These are phyloP conservation scores for Dictyophora rubrovolvata DNA, from an alignment of 768 basidiomycete genomes.

Conservation along the genomic window DNA sequence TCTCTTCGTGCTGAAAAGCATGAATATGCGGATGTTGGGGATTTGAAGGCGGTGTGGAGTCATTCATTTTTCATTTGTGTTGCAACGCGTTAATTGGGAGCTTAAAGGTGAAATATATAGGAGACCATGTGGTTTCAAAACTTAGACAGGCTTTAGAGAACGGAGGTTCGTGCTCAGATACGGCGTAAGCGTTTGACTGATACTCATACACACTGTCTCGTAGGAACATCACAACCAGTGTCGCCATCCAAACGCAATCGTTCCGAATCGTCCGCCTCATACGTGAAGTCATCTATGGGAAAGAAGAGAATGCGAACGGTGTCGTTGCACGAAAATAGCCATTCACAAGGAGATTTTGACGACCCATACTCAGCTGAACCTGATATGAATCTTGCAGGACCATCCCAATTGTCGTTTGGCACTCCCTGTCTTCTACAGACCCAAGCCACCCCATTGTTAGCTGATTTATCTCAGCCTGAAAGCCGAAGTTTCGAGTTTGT, in stretches of 20 bases:
- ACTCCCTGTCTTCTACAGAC: too few species aligned
- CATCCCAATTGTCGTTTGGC: too few species aligned
- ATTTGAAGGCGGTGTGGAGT: not conserved
- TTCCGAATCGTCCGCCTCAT: not conserved
- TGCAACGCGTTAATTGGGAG: too few species aligned
- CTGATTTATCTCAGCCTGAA: too few species aligned
- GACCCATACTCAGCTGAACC: not conserved
- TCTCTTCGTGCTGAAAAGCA: constrained; percentile 1
- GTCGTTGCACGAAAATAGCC: not conserved
- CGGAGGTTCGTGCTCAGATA: not conserved
- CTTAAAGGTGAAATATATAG: constrained; percentile 1
- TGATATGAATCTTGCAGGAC: not conserved
- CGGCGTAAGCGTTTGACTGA: not conserved
- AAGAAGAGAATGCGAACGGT: not conserved
- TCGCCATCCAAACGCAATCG: not conserved
- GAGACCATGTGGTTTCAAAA: not conserved
- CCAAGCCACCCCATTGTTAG: too few species aligned
- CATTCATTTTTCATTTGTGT: not conserved
- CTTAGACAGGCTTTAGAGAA: not conserved
- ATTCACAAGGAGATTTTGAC: not conserved
- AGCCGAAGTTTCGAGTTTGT: not conserved
- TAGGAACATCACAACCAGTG: not conserved
- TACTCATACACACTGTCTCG: not conserved
- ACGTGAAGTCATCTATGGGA: not conserved
- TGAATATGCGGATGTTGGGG: constrained; percentile 1